Percentiles rank a stretch among this genome's conserved stretches.
Evolutionary conservation across 805 yeast species (phyloP).

Genomic region (Cyberlindnera nakhonratchasimensis): DNA sequence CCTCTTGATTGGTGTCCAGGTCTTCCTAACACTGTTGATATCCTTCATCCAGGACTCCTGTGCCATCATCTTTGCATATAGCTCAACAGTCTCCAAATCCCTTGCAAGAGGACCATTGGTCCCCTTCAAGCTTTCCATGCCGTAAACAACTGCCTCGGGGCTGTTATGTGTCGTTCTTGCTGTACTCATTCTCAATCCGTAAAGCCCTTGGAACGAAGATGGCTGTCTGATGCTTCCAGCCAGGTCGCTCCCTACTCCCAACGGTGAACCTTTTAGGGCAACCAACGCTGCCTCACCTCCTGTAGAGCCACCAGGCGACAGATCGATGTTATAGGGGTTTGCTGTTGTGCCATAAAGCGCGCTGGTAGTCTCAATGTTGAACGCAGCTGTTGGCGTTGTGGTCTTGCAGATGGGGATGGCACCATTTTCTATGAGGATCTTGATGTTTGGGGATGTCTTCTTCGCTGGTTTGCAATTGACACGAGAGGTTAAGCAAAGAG

Average conservation of each 20-base stretch:
- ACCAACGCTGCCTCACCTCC: constrained; percentile 54
- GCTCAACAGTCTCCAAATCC: constrained; percentile 35
- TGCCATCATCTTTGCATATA: constrained; percentile 31
- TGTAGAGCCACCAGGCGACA: constrained; percentile 52
- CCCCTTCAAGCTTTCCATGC: constrained; percentile 33
- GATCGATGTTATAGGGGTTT: constrained; percentile 40
- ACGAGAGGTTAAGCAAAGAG: constrained; percentile 45
- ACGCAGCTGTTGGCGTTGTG: constrained; percentile 47
- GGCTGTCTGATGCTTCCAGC: constrained; percentile 53
- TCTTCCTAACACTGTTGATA: constrained; percentile 36
- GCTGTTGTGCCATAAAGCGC: constrained; percentile 43
- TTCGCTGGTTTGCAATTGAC: constrained; percentile 48
- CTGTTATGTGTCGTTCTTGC: constrained; percentile 36
- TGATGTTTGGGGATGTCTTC: constrained; percentile 36
- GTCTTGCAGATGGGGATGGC: constrained; percentile 55
- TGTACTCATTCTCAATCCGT: constrained; percentile 41
- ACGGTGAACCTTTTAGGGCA: constrained; percentile 39
- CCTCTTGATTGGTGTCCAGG: constrained; percentile 40
- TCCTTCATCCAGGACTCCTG: constrained; percentile 42
- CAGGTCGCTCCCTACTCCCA: constrained; percentile 55
- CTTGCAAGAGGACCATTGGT: constrained; percentile 48
- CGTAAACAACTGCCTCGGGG: constrained; percentile 19
- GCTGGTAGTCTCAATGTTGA: constrained; percentile 44
- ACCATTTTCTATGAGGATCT: constrained; percentile 41
- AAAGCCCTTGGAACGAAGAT: constrained; percentile 39